A percentile compares a stretch with the other conserved stretches of the same genome.
Evolutionary conservation across 768 basidiomycete genomes (phyloP).

Genomic region (Tephrocybe sp.): DNA sequence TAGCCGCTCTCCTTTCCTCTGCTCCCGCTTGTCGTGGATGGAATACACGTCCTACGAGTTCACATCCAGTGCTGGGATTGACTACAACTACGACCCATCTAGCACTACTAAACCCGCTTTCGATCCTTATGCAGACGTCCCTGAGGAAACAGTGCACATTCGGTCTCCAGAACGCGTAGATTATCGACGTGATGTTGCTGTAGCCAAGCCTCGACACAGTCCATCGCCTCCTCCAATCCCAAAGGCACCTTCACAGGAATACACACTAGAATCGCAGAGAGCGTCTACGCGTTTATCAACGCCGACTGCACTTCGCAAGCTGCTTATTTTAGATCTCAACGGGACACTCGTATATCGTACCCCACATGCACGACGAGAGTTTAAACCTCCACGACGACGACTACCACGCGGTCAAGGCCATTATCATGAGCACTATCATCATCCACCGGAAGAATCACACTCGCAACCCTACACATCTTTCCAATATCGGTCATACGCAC

Average conservation of each 20-base stretch:
- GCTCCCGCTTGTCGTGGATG: background rate
- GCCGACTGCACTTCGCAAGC: constrained; percentile 43
- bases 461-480: too few relatives aligned
- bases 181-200: background rate
- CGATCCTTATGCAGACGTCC: constrained; percentile 22
- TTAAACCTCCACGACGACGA: constrained; percentile 10
- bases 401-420: background rate
- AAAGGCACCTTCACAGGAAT: constrained; percentile 26
- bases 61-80: constrained; percentile 15
- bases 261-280: constrained; percentile 26
- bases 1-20: background rate
- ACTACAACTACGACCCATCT: constrained; percentile 27
- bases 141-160: background rate
- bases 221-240: constrained; percentile 26
- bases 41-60: constrained; percentile 13
- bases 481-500: too few relatives aligned
- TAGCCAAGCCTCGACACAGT: background rate
- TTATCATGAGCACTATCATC: background rate
- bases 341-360: constrained; percentile 70
- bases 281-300: constrained; percentile 25
- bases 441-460: background rate
- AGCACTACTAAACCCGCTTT: constrained; percentile 10
- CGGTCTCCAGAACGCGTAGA: background rate
- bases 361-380: constrained; percentile 23
- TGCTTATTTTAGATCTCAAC: constrained; percentile 74